Evolutionary conservation across 2,329 filamentous ascomycete genomes (phyloP).

Genomic region (Fusarium algeriense): DNA sequence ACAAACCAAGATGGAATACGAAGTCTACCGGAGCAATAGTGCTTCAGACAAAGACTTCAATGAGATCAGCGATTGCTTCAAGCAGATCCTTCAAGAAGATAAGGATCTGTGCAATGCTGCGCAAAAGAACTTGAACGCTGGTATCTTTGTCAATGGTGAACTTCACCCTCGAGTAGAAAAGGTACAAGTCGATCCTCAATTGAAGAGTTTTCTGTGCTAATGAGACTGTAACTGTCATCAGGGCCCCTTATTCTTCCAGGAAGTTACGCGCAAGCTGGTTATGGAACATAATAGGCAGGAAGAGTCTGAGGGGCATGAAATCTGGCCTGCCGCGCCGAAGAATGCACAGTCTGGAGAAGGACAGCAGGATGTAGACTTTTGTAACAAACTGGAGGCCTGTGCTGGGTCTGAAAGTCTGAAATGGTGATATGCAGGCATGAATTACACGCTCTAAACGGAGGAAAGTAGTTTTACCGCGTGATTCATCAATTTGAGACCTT

Average conservation of each 20-base stretch:
- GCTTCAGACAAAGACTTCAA: neutral
- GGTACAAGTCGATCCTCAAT: neutral
- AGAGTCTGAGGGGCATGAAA: neutral
- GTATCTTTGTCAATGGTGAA: constrained; percentile 17
- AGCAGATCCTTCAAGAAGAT: constrained; percentile 8
- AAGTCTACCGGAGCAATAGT: constrained; percentile 17
- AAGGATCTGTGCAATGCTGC: constrained; percentile 10
- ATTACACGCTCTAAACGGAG: too few relatives aligned
- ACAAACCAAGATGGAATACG: neutral
- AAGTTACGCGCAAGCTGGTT: neutral
- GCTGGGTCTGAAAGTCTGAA: neutral
- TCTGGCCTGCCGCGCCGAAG: neutral
- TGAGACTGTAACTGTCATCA: fast-evolving
- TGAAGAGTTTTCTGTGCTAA: fast-evolving
- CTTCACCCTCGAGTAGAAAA: constrained; percentile 18
- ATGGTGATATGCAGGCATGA: neutral
- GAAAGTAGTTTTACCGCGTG: too few relatives aligned
- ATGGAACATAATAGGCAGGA: neutral
- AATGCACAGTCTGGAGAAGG: fast-evolving
- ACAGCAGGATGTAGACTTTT: neutral
- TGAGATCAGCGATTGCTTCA: constrained; percentile 11
- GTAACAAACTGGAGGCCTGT: neutral
- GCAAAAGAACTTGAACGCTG: constrained; percentile 12
- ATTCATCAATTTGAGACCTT: too few relatives aligned
- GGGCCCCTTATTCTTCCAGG: neutral